Base-by-base conservation (phyloP, 805 yeast species). In the Pichia pseudocactophila region DNA sequence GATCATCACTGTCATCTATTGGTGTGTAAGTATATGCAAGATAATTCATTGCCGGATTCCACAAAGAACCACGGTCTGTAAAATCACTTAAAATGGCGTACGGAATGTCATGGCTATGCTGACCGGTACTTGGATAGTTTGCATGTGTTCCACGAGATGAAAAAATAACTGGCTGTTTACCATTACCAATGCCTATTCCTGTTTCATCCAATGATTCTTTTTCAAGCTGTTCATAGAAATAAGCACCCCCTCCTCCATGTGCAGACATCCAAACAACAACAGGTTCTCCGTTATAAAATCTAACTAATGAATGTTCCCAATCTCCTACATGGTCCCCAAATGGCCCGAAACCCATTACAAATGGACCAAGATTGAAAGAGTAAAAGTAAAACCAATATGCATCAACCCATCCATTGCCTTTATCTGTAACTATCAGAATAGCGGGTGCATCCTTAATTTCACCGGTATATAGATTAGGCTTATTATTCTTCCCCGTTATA, bases 101-200 rank as follows among this genome's bases (percentile, higher is more conserved):
- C 1, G 98, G 98, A 37, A 89, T 71, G 61, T 90, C 98, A 59
- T 89, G 97, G 0, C 96, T 80, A 58, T 90, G 96, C 56, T 89
- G 95, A 0, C 98, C 98, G 0, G 83, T 89, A n/a, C 92, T 76
- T 1, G 92, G 94, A 58, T 90, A 90, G 61, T 92, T 90, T 16
- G 97, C 97, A 64, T 90, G 98, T 0, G 98, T 90, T 0, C 98
- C 98, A 48, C 96, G 70, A 0, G 97, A 96, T 17, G 92, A 76
- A 60, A 84, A 92, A 1, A 92, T 74, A 17, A 88, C 71, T 0
- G 97, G 97, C 50, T 83, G 69, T 26, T 25, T 40, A 27, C 43
- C 46, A 27, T 53, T 53, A 3, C 50, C 50, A 9, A 57, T 52
- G 15, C 28, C 34, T 32, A 43, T 39, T 13, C 46, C 46, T 16